Conservation (phyloP, 768 basidiomycete genomes). For the Chalciporus pseudorubinellus region DNA sequence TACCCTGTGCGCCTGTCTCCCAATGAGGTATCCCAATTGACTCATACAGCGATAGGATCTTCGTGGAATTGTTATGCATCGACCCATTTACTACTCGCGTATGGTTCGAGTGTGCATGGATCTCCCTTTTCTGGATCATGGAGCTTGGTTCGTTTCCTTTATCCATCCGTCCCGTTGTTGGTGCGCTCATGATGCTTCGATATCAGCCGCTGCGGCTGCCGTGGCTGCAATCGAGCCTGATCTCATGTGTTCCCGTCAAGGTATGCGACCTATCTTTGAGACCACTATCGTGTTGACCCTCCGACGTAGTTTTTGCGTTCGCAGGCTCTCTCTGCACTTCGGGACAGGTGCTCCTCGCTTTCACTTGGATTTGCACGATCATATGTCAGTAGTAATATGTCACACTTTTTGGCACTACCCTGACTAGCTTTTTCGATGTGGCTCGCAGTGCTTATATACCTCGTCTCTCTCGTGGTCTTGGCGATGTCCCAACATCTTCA, state of each 20-base stretch:
- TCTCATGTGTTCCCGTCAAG: conserved; percentile 33
- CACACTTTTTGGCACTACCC: background rate
- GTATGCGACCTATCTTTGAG: conserved; percentile 20
- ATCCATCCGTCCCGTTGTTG: no score
- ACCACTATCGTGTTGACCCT: conserved; percentile 2
- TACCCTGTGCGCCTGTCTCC: no score
- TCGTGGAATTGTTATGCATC: no score
- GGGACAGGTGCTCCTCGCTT: conserved; percentile 52
- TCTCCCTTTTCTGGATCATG: conserved; percentile 53
- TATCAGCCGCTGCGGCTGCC: conserved; percentile 51
- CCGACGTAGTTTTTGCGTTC: background rate
- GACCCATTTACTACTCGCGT: conserved; percentile 52
- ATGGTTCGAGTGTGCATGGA: conserved; percentile 71
- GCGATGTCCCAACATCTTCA: conserved; percentile 42
- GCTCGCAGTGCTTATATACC: conserved; percentile 55
- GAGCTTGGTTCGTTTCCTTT: conserved; percentile 50
- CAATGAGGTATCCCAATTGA: no score
- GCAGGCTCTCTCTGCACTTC: conserved; percentile 44
- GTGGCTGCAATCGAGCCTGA: conserved; percentile 40
- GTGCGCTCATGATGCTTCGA: conserved; percentile 3
- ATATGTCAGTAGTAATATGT: conserved; percentile 35
- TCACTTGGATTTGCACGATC: conserved; percentile 52
- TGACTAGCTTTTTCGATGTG: conserved; percentile 1
- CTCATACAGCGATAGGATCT: no score
- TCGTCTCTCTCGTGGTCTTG: conserved; percentile 46